These are phyloP conservation scores for Ophiorrhiza pumila DNA, from an alignment of 257 asterid genomes.

Conservation along the genomic window DNA sequence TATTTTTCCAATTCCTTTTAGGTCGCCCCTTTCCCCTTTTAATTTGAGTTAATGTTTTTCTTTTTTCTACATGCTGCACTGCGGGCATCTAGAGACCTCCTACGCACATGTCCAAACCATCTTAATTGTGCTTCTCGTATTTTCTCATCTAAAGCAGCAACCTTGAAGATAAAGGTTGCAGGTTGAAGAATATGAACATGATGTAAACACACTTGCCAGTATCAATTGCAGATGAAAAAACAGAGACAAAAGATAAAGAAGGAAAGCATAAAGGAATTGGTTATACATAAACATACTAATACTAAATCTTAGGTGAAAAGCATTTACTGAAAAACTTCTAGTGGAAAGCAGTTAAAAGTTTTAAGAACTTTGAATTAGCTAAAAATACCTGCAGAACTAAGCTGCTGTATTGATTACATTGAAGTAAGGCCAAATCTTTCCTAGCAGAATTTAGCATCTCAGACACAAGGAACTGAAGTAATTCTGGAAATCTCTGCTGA, in stretches of 20 bases:
- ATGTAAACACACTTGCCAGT: neutral
- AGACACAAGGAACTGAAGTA: constrained; percentile 52
- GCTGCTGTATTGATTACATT: constrained; percentile 70
- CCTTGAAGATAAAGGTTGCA: neutral
- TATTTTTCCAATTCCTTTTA: too few relatives aligned
- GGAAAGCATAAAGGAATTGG: neutral
- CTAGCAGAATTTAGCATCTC: constrained; percentile 60
- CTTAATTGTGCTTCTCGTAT: too few relatives aligned
- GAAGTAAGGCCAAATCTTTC: constrained; percentile 52
- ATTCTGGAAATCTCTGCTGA: constrained; percentile 59
- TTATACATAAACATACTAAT: neutral
- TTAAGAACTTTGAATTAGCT: constrained; percentile 10
- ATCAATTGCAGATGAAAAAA: neutral
- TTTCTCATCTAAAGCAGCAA: neutral
- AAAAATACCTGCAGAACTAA: constrained; percentile 83
- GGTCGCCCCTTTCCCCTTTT: too few relatives aligned
- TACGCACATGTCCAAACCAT: too few relatives aligned
- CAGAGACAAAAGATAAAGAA: neutral
- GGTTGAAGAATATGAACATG: neutral
- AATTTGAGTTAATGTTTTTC: too few relatives aligned
- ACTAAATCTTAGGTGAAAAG: neutral
- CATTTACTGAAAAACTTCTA: neutral
- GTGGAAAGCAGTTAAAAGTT: neutral
- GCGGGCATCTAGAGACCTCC: too few relatives aligned
- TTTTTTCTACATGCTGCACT: too few relatives aligned